phyloP scores from a whole-genome alignment of 2,329 filamentous ascomycete species.

The Scopulariopsis brevicaulis region DNA sequence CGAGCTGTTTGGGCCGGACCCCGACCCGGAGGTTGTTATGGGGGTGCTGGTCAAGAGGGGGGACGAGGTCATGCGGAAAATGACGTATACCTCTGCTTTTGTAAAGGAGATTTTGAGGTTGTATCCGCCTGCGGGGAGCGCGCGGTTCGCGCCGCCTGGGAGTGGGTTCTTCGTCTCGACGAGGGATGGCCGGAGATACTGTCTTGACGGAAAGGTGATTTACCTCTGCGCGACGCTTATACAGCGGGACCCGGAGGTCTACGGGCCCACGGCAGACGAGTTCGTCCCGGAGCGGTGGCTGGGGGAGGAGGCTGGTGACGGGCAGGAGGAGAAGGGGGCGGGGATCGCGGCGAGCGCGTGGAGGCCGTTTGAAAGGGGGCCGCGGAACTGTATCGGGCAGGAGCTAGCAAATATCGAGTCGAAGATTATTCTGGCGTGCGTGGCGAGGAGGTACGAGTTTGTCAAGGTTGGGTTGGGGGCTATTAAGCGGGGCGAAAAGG shows the following conservation, averaged over 20 bases:
- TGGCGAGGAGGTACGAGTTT: slow-evolving; percentile 10
- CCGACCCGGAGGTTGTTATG: slow-evolving; percentile 8
- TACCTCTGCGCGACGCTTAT: slow-evolving; percentile 21
- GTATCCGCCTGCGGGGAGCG: slow-evolving; percentile 19
- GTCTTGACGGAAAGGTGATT: slow-evolving; percentile 21
- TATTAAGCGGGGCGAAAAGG: slow-evolving; percentile 7
- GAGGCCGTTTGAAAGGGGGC: slow-evolving; percentile 41
- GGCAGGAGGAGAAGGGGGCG: background rate
- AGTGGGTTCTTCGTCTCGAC: slow-evolving; percentile 16
- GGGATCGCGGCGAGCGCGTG: slow-evolving; percentile 23
- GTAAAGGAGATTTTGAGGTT: slow-evolving; percentile 24
- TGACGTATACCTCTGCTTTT: slow-evolving; percentile 23
- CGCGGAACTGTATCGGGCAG: slow-evolving; percentile 43
- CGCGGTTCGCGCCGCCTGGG: slow-evolving; percentile 14
- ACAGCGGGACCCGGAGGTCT: slow-evolving; percentile 21
- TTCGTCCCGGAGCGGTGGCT: slow-evolving; percentile 28
- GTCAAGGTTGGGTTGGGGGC: slow-evolving; percentile 9
- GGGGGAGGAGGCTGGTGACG: slow-evolving; percentile 1
- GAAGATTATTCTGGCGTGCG: slow-evolving; percentile 28
- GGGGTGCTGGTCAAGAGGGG: slow-evolving; percentile 9
- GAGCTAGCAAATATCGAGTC: slow-evolving; percentile 41
- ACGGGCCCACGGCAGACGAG: slow-evolving; percentile 19
- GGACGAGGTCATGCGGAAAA: slow-evolving; percentile 17
- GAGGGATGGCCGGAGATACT: slow-evolving; percentile 13
- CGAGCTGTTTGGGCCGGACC: slow-evolving; percentile 18